Conservation (phyloP, 305 asterid genomes). For the Fraxinus sp. region DNA sequence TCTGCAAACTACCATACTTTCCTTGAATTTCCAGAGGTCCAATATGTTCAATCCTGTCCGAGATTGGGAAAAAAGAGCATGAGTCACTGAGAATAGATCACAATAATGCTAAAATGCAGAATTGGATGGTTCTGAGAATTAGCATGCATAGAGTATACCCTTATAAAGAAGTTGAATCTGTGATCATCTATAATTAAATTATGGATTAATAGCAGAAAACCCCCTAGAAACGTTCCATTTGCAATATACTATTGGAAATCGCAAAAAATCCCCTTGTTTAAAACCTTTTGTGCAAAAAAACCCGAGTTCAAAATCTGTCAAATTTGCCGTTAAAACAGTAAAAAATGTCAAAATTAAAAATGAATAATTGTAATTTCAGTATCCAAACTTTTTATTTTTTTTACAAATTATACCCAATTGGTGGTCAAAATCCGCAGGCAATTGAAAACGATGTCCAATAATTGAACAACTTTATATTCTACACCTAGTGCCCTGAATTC, state of each 20-base stretch:
- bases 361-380: no score
- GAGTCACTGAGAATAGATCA: slow-evolving; percentile 3
- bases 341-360: no score
- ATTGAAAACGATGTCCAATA: no score
- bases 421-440: no score
- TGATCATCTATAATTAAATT: not conserved
- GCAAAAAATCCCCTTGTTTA: no score
- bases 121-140: not conserved
- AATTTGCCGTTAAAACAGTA: not conserved
- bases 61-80: slow-evolving; percentile 14
- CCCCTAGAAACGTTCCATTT: not conserved
- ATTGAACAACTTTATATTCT: no score
- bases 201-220: not conserved
- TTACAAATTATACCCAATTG: not conserved
- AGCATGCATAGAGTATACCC: not conserved
- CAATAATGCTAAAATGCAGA: slow-evolving; percentile 9
- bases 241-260: not conserved
- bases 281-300: not conserved
- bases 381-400: no score
- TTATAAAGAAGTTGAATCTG: not conserved
- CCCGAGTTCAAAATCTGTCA: not conserved
- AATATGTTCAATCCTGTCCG: slow-evolving; percentile 71
- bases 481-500: no score
- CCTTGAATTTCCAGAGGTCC: slow-evolving; percentile 74
- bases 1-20: slow-evolving; percentile 51